phyloP scores from a whole-genome alignment of 2,329 filamentous ascomycete species.

The Hypoxylon sp. region DNA sequence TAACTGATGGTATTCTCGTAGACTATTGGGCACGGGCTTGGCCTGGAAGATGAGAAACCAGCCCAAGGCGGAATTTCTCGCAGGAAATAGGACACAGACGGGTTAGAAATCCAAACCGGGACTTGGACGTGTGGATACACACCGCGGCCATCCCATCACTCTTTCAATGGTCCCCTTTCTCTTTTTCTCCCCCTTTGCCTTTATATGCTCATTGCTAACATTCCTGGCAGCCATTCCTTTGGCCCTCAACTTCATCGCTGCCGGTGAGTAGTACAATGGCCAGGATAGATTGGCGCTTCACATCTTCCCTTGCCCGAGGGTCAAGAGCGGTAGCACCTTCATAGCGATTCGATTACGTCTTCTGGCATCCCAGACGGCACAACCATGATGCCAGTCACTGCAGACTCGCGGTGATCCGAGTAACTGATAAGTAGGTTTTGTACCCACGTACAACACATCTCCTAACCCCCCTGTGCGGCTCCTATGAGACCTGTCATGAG shows the following conservation, averaged over 20 bases:
- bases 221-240: conserved; percentile 71
- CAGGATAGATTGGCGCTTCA: conserved; percentile 39
- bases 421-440: conserved; percentile 55
- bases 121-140: conserved; percentile 11
- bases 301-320: conserved; percentile 50
- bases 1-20: conserved; percentile 45
- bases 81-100: conserved; percentile 82
- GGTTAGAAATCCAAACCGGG: conserved; percentile 63
- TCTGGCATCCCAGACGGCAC: conserved; percentile 1
- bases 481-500: conserved; percentile 10
- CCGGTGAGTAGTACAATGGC: conserved; percentile 74
- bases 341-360: conserved; percentile 5
- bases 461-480: conserved; percentile 20
- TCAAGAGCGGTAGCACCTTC: conserved; percentile 69
- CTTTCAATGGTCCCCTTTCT: conserved; percentile 22
- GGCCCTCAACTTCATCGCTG: conserved; percentile 89
- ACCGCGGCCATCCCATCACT: conserved; percentile 12
- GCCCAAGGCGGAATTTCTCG: conserved; percentile 74
- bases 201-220: conserved; percentile 42
- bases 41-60: conserved; percentile 68
- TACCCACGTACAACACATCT: conserved; percentile 52
- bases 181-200: neutral
- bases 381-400: conserved; percentile 1
- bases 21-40: conserved; percentile 67
- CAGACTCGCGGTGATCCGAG: conserved; percentile 30